Conservation (phyloP, 106 monocot genomes). For the Allium cepa region DNA sequence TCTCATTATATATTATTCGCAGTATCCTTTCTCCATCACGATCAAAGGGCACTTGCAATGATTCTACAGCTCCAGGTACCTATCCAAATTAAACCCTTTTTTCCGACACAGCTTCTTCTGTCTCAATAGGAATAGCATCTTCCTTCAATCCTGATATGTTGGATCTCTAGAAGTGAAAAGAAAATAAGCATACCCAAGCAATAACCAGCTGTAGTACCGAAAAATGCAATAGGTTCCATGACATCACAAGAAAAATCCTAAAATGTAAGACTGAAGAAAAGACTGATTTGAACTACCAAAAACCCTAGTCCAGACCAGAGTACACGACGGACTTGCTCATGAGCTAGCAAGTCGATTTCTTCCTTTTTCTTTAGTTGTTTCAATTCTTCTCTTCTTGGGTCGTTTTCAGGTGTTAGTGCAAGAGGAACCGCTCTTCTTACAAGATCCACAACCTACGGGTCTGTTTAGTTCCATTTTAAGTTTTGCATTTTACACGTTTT, state of each 20-base stretch:
- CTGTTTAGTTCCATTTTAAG: no score
- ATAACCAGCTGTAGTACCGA: constrained; percentile 67
- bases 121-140: constrained; percentile 65
- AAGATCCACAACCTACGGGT: constrained; percentile 76
- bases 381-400: constrained; percentile 80
- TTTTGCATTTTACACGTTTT: no score
- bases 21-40: not conserved
- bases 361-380: constrained; percentile 60
- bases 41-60: constrained; percentile 56
- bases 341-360: constrained; percentile 77
- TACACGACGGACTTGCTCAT: constrained; percentile 68
- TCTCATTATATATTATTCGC: no score
- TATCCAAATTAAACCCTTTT: constrained; percentile 50
- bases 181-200: constrained; percentile 81
- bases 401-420: constrained; percentile 54
- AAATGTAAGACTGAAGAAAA: constrained; percentile 91
- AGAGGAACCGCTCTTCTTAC: constrained; percentile 77
- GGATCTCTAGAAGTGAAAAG: constrained; percentile 87
- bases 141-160: constrained; percentile 81
- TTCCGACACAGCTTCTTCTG: constrained; percentile 61
- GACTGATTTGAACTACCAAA: constrained; percentile 53
- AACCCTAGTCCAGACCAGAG: constrained; percentile 82
- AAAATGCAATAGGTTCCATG: constrained; percentile 93
- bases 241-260: constrained; percentile 99
- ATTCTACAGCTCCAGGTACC: constrained; percentile 62